Evolutionary conservation across 148 eudicot genomes (phyloP).

Genomic region (Vaccinium vitisidaea): DNA sequence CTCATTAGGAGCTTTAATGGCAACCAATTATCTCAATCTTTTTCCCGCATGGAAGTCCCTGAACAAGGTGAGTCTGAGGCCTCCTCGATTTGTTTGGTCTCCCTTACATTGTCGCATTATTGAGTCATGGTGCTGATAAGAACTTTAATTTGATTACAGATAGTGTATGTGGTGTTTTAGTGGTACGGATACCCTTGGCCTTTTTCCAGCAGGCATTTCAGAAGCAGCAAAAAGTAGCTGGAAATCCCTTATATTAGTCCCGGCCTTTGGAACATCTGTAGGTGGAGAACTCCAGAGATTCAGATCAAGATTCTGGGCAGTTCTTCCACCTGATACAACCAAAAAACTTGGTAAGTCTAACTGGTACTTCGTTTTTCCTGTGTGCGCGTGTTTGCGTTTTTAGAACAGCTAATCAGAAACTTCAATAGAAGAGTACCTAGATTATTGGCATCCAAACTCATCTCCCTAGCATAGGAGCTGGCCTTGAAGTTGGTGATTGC

Average conservation of each 20-base stretch:
- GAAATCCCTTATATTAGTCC: constrained; percentile 16
- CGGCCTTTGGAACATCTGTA: constrained; percentile 19
- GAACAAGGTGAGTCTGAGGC: constrained; percentile 31
- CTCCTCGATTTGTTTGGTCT: neutral
- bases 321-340: constrained; percentile 24
- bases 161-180: constrained; percentile 65
- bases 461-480: constrained; percentile 38
- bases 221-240: constrained; percentile 12
- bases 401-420: neutral
- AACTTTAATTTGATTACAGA: constrained; percentile 36
- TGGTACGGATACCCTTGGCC: constrained; percentile 25
- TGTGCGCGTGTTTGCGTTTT: too few species aligned
- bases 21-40: constrained; percentile 32
- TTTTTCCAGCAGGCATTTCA: constrained; percentile 31
- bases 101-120: neutral
- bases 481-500: constrained; percentile 56
- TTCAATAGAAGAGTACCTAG: constrained; percentile 37
- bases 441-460: constrained; percentile 28
- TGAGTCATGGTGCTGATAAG: neutral
- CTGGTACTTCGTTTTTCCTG: neutral
- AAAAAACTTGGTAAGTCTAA: neutral
- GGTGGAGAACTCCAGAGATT: constrained; percentile 45
- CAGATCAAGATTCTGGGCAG: constrained; percentile 41
- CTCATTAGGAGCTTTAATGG: constrained; percentile 42
- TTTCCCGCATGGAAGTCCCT: constrained; percentile 32